Percentiles rank a stretch among this genome's conserved stretches.
These are phyloP conservation scores for Puya raimondii DNA, from an alignment of 176 grass and related monocot genomes.

Conservation along the genomic window DNA sequence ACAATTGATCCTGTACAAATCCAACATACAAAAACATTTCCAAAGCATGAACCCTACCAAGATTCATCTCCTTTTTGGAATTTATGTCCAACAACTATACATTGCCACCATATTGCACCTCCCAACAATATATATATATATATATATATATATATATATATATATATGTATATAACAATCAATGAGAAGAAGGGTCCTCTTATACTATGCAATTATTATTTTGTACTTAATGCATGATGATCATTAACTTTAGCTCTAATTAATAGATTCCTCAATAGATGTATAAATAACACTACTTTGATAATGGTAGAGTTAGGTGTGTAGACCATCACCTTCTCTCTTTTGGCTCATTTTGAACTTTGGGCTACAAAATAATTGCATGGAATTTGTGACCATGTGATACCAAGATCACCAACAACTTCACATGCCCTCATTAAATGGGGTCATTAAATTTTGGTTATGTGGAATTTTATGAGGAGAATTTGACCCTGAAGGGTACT, in stretches of 20 bases:
- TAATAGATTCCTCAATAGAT: not conserved
- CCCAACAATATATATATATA: not conserved
- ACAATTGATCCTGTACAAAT: too few species aligned
- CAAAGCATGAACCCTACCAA: not conserved
- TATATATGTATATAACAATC: not conserved
- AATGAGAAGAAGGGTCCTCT: not conserved
- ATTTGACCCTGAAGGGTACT: not conserved
- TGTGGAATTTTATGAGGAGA: not conserved
- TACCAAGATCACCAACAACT: conserved; percentile 10
- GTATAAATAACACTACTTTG: not conserved
- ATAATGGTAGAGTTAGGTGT: not conserved
- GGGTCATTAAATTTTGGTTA: conserved; percentile 5
- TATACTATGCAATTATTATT: not conserved
- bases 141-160: too few species aligned
- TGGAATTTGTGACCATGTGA: conserved; percentile 3
- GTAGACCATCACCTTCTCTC: not conserved
- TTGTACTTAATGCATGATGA: not conserved
- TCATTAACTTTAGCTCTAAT: too few species aligned
- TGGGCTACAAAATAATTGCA: conserved; percentile 6
- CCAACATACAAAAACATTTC: too few species aligned
- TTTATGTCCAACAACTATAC: not conserved
- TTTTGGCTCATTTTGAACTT: conserved; percentile 14
- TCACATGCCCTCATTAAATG: conserved; percentile 23
- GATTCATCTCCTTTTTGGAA: not conserved
- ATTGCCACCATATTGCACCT: not conserved